Base-by-base conservation (phyloP, 1,284 basidiomycete species). In the Naganishia cerealis region DNA sequence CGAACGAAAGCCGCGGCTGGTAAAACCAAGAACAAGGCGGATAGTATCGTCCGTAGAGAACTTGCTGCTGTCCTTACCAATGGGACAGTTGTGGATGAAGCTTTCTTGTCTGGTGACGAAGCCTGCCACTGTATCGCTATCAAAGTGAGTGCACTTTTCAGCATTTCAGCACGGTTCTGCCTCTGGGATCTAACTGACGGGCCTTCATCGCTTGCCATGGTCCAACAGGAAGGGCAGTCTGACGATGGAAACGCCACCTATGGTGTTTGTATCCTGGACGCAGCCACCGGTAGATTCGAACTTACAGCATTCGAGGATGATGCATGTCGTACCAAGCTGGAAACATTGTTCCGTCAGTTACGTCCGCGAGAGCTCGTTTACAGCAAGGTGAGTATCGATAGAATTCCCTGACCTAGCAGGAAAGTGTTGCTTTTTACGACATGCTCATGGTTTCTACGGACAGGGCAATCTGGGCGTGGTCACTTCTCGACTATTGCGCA, bases 11-110 rank as follows among this genome's bases (percentile, higher is more conserved):
- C 70, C 36, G 67, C 57, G 40, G 68, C 55, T 38, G 69, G 52
- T 56, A 70, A 53, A 55, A 79, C 76, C 59, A 74, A 54, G 70
- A 66, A 54, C 54, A 52, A 72, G 42, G 70, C 72, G 39, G 39
- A 91, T 90, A 83, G 94, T 74, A 82, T 95, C 67, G 92, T 95
- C 43, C 83, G 88, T 73, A 84, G 95, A 68, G 95, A 95, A 76
- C 85, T 99, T 53, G 90, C 91, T 76, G 94, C 95, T 82, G 93
- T 99, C 46, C 90, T 95, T 78, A 99, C 96, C 0, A 93, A 92
- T 68, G 96, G 96, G 9, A 99, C 96, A 0, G 89, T 99, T 36
- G 90, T 98, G 66, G 96, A 99, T 74, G 88, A 89, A 7, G 87
- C 88, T 54, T 88, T 96, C 68, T 84, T 99, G 33, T 90, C 87